phyloP scores from a whole-genome alignment of 345 rosid species.

The Boechera retrofracta region DNA sequence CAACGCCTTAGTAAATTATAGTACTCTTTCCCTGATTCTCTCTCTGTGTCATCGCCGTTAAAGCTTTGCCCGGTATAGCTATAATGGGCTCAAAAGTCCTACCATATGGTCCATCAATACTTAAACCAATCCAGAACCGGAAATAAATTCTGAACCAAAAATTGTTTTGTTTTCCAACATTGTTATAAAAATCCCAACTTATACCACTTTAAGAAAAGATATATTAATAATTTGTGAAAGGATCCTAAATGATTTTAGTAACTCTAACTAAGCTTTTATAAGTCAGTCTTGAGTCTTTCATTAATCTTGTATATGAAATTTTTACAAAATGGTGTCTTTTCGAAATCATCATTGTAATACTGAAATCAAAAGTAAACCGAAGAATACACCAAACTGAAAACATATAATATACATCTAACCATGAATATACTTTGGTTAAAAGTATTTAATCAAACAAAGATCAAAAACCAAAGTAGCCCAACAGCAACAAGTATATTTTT shows the following conservation, averaged over 20 bases:
- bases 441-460: not conserved
- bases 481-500: no score
- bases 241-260: not conserved
- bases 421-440: no score
- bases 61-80: not conserved
- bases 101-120: no score
- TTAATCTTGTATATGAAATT: no score
- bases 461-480: not conserved
- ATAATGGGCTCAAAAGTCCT: no score
- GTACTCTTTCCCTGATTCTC: not conserved
- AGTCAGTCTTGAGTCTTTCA: no score
- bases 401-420: no score
- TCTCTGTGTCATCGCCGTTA: constrained; percentile 8
- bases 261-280: no score
- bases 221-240: not conserved
- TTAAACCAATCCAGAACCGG: not conserved
- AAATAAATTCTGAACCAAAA: not conserved
- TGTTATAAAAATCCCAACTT: not conserved
- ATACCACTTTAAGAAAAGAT: not conserved
- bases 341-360: not conserved
- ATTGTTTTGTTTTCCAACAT: not conserved
- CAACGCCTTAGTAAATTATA: constrained; percentile 16
- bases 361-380: not conserved
- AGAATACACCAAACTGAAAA: no score
- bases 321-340: no score